Conservation (phyloP, 352 stramenopile species). For the Pelagophyceae sp. region DNA sequence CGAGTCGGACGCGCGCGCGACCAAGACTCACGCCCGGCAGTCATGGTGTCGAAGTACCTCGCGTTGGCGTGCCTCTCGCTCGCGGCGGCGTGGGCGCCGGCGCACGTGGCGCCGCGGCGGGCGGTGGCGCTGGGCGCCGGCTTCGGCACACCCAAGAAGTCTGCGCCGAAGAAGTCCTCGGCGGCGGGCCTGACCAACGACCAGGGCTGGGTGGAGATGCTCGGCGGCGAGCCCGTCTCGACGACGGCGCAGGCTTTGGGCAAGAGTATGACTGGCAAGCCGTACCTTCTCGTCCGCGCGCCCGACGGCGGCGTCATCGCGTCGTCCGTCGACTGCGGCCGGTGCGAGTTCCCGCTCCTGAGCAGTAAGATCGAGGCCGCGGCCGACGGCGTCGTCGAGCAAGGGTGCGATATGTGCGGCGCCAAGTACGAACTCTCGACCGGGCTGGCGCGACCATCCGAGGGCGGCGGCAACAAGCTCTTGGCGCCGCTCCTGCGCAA, state of each 20-base stretch:
- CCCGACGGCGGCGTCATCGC: not conserved
- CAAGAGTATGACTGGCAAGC: not conserved
- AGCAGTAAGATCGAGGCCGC: not conserved
- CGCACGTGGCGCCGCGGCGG: no score
- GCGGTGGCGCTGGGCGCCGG: not conserved
- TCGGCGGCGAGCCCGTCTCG: not conserved
- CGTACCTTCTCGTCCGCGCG: not conserved
- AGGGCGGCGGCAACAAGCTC: not conserved
- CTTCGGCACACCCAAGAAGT: not conserved
- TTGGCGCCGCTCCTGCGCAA: not conserved
- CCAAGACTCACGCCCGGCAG: no score
- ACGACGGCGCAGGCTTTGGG: not conserved
- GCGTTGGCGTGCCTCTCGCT: no score
- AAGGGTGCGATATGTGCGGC: constrained; percentile 9
- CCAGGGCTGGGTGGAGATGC: constrained; percentile 5
- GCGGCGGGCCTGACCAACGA: not conserved
- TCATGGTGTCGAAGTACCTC: no score
- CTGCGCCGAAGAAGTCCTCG: not conserved
- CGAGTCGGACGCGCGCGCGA: no score
- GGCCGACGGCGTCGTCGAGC: not conserved
- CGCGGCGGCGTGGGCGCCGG: no score
- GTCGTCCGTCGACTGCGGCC: not conserved
- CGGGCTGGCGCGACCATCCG: not conserved
- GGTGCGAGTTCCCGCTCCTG: constrained; percentile 14
- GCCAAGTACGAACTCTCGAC: not conserved